Evolutionary conservation across 305 asterid genomes (phyloP).

Genomic region (Striga hermonthica): DNA sequence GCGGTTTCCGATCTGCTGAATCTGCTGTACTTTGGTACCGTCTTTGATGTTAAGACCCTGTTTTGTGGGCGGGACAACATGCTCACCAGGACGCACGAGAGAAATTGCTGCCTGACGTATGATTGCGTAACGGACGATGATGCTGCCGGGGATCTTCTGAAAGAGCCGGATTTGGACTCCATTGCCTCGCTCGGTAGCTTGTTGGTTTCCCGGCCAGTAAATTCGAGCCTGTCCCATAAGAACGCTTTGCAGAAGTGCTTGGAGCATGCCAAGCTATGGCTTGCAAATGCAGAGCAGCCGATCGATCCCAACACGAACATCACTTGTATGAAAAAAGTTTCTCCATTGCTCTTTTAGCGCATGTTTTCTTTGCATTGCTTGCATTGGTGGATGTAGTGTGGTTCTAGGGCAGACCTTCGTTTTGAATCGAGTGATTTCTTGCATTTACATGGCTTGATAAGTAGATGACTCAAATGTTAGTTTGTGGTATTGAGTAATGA

Average conservation of each 20-base stretch:
- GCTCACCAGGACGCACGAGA: constrained; percentile 83
- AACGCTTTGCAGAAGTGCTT: constrained; percentile 62
- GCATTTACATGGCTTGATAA: neutral
- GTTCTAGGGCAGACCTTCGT: neutral
- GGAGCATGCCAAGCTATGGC: constrained; percentile 84
- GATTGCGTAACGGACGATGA: constrained; percentile 93
- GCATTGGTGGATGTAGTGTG: constrained; percentile 7
- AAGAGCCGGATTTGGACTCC: constrained; percentile 79
- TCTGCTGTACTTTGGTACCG: constrained; percentile 66
- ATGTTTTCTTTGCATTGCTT: constrained; percentile 21
- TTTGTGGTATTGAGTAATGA: neutral
- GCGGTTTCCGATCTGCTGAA: constrained; percentile 62
- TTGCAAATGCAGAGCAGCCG: constrained; percentile 56
- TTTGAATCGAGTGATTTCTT: neutral
- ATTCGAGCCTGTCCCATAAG: constrained; percentile 76
- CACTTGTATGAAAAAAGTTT: constrained; percentile 60
- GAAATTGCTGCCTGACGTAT: constrained; percentile 79
- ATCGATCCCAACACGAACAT: constrained; percentile 43
- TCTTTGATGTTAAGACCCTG: constrained; percentile 67
- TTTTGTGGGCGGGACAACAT: constrained; percentile 50
- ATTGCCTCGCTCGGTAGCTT: constrained; percentile 63
- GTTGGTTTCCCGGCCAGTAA: constrained; percentile 67
- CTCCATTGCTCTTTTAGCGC: neutral
- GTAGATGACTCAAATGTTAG: neutral
- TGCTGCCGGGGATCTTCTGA: constrained; percentile 54